Percentiles rank a stretch among this genome's conserved stretches.
Conservation (phyloP, 371 early-diverging fungal species). For the Mortierella sp. region DNA sequence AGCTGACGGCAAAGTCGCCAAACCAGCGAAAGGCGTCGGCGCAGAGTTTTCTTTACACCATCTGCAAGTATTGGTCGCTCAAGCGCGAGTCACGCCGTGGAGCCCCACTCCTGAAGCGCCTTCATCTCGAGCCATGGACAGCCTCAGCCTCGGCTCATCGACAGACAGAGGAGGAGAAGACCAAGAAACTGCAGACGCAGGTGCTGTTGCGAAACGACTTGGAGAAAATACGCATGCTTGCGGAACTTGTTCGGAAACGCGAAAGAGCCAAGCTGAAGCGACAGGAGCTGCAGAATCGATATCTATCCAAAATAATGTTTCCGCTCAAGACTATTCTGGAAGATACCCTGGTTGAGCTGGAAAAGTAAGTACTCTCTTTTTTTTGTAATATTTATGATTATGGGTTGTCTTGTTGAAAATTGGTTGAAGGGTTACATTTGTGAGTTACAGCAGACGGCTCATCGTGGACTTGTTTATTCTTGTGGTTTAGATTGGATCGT, state of each 20-base stretch:
- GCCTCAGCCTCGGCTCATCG: conserved; percentile 86
- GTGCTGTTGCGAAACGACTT: conserved; percentile 84
- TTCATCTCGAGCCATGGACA: conserved; percentile 98
- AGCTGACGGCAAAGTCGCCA: conserved; percentile 58
- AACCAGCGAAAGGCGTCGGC: conserved; percentile 65
- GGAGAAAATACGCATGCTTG: conserved; percentile 87
- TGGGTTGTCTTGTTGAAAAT: background rate
- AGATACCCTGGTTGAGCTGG: conserved; percentile 74
- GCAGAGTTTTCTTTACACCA: conserved; percentile 65
- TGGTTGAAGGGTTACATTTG: background rate
- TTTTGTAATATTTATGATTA: background rate
- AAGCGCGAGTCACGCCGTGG: conserved; percentile 91
- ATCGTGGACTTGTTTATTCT: background rate
- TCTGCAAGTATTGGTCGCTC: conserved; percentile 94
- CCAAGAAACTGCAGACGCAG: conserved; percentile 58
- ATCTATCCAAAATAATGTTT: conserved; percentile 75
- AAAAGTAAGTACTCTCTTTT: conserved; percentile 61
- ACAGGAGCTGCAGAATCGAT: conserved; percentile 68
- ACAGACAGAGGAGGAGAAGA: conserved; percentile 84
- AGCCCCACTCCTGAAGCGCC: conserved; percentile 92
- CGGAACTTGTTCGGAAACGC: conserved; percentile 89
- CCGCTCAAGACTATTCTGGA: conserved; percentile 79
- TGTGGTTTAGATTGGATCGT: conserved; percentile 55
- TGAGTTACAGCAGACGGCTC: background rate
- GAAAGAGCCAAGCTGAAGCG: conserved; percentile 86